Evolutionary conservation across 768 basidiomycete species (phyloP).

Genomic region (Agrocybe chaxingu): DNA sequence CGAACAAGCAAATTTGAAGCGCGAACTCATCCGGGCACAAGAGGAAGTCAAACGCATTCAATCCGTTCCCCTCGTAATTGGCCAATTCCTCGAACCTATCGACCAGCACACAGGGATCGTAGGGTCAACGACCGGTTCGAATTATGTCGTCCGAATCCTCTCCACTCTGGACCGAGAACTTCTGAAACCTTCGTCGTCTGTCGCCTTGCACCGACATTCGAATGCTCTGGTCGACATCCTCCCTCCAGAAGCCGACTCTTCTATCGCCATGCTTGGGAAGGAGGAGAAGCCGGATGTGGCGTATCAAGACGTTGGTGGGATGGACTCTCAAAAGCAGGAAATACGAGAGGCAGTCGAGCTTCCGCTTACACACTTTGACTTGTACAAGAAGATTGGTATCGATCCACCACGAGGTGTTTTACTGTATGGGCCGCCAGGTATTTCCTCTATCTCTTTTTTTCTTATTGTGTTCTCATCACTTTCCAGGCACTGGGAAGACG

Average conservation of each 20-base stretch:
- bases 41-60: conserved; percentile 99
- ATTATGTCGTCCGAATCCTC: conserved; percentile 96
- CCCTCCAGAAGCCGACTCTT: conserved; percentile 97
- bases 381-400: conserved; percentile 99
- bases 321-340: conserved; percentile 98
- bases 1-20: conserved; percentile 95
- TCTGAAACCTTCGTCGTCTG: conserved; percentile 94
- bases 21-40: conserved; percentile 96
- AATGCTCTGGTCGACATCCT: conserved; percentile 98
- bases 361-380: conserved; percentile 92
- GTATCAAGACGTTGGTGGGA: conserved; percentile 94
- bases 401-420: conserved; percentile 97
- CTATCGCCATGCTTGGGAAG: conserved; percentile 90
- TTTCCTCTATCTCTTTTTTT: conserved; percentile 11
- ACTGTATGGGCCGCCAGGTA: conserved; percentile 95
- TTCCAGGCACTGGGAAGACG: conserved; percentile 90
- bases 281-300: conserved; percentile 95
- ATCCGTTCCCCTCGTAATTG: conserved; percentile 97
- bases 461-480: not conserved
- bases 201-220: conserved; percentile 98
- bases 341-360: conserved; percentile 98
- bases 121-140: conserved; percentile 95
- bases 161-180: conserved; percentile 96
- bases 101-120: conserved; percentile 97
- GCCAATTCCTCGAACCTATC: conserved; percentile 98